Evolutionary conservation across 208 protist genomes (phyloP).

Genomic region (Naegleria lovaniensis): DNA sequence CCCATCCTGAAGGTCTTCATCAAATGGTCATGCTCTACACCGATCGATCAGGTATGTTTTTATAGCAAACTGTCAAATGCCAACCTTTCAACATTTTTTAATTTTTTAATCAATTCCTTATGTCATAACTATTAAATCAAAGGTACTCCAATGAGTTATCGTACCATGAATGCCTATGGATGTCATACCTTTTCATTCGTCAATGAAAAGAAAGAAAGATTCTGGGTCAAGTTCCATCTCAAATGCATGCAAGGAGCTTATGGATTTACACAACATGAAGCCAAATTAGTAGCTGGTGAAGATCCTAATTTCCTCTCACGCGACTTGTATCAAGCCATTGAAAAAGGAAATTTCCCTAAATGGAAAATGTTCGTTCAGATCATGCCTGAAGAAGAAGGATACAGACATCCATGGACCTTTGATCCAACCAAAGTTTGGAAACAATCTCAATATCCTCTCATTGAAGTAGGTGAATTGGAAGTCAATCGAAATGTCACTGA

Average conservation of each 20-base stretch:
- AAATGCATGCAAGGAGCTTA: constrained; percentile 55
- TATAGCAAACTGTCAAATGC: neutral
- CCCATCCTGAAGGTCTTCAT: constrained; percentile 56
- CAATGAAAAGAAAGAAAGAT: constrained; percentile 49
- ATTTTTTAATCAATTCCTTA: too few relatives aligned
- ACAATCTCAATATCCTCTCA: constrained; percentile 57
- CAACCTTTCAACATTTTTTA: too few relatives aligned
- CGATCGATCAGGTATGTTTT: constrained; percentile 42
- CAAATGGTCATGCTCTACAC: constrained; percentile 56
- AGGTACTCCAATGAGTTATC: constrained; percentile 47
- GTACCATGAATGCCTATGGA: constrained; percentile 58
- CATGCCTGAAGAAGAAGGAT: constrained; percentile 54
- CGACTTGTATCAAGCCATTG: constrained; percentile 64
- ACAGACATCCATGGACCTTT: constrained; percentile 52
- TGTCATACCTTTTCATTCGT: constrained; percentile 61
- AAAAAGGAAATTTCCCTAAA: constrained; percentile 48
- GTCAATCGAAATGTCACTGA: constrained; percentile 69
- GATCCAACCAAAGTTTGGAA: constrained; percentile 70
- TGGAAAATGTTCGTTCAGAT: constrained; percentile 63
- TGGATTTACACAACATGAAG: constrained; percentile 56
- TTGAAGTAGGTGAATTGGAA: constrained; percentile 56
- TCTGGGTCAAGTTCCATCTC: constrained; percentile 68
- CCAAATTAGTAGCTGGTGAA: constrained; percentile 38
- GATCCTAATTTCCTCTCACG: constrained; percentile 53
- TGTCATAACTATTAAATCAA: too few relatives aligned